Evolutionary conservation across 495 filamentous ascomycete genomes (phyloP), one percentile per base, ranked within the genome.

Genomic region (Penicillium chermesinum): DNA sequence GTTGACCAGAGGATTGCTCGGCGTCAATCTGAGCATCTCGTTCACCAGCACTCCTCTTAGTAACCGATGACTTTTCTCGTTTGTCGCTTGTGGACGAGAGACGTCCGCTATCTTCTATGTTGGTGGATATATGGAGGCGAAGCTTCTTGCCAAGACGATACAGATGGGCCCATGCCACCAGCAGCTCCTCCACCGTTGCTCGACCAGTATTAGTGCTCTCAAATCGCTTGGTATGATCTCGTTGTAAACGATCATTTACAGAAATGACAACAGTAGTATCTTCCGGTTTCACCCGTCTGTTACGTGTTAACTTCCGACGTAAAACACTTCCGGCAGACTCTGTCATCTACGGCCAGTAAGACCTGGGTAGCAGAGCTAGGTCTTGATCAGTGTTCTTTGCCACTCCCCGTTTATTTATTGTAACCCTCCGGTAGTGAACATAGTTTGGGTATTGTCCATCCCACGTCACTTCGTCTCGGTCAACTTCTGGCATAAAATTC

Each of bases 221-320:
- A 47, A 57, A 59, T 0, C 42, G 38, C 37, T 63, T 55, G 8
- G 17, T 57, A 16, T 61, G 52, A 41, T 63, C 50, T 10, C 50
- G 47, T 43, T 61, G 36, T 17, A 46, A 49, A 9, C 50, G 49
- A 50, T 66, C 41, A 39, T 55, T 59, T n/a, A 62, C 54, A 15
- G 45, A 53, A 7, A 59, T 46, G 2, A 51, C 42, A 22, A 61
- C 43, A 5, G 33, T 36, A 14, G 41, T 63, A 18, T 66, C 39
- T 36, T 63, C 57, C 17, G 37, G 34, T 27, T 42, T 49, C 20
- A 60, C 52, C 15, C 41, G 46, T 2, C 39, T 17, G 22, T 41
- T 21, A n/a, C 20, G 39, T 14, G 39, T 13, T 22, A 41, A 22
- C 14, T 41, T 41, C 2, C 39, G 13, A 2, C 19, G 13, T 18